Evolutionary conservation across 371 early-diverging fungal genomes (phyloP).

Genomic region (Rhizopus arrhizus): DNA sequence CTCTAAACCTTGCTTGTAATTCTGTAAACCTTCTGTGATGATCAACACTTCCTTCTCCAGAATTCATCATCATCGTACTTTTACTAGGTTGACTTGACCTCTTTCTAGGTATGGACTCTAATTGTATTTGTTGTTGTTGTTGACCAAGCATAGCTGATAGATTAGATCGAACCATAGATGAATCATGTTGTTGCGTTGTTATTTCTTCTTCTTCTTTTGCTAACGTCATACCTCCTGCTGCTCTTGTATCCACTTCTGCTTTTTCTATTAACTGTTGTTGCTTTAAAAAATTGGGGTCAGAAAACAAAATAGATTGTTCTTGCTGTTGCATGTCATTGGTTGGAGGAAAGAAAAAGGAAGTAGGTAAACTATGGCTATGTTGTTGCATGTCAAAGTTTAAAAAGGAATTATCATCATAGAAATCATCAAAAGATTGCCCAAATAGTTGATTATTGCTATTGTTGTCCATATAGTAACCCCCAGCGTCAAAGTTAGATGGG

Average conservation of each 20-base stretch:
- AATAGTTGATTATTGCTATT: slow-evolving; percentile 10
- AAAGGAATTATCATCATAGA: slow-evolving; percentile 17
- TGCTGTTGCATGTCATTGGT: slow-evolving; percentile 1
- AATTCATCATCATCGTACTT: not conserved
- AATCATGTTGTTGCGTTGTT: not conserved
- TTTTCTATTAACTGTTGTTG: slow-evolving; percentile 30
- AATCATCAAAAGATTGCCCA: slow-evolving; percentile 23
- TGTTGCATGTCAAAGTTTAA: slow-evolving; percentile 17
- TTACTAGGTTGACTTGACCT: slow-evolving; percentile 1
- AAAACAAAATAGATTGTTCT: slow-evolving; percentile 30
- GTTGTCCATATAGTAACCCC: not conserved
- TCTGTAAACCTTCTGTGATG: slow-evolving; percentile 37
- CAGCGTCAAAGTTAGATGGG: not conserved
- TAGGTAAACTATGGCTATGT: slow-evolving; percentile 13
- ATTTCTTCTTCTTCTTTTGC: slow-evolving; percentile 6
- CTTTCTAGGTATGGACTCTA: slow-evolving; percentile 21
- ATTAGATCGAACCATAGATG: slow-evolving; percentile 8
- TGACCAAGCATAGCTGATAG: slow-evolving; percentile 29
- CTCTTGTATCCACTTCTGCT: slow-evolving; percentile 16
- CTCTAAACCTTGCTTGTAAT: slow-evolving; percentile 30
- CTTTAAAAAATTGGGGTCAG: slow-evolving; percentile 32
- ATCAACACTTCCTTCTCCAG: slow-evolving; percentile 17
- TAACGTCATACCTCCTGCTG: slow-evolving; percentile 12
- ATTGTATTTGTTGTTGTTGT: slow-evolving; percentile 11
- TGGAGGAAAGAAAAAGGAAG: slow-evolving; percentile 9